Percentiles rank a stretch among this genome's conserved stretches.
Conservation (phyloP, 495 filamentous ascomycete species). For the Penicillium odoratum region DNA sequence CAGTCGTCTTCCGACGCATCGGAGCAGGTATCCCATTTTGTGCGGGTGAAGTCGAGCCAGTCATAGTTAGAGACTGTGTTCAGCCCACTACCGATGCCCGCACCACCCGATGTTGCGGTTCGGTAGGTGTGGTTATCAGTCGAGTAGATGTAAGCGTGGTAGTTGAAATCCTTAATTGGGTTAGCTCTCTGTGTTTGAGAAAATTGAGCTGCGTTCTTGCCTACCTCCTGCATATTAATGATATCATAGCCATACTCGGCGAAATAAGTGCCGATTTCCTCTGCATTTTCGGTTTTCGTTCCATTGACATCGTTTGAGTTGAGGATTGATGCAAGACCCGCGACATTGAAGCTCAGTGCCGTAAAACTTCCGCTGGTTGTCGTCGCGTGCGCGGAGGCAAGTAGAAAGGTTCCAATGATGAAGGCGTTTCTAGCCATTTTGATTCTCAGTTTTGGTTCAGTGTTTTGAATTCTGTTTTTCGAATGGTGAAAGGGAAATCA, state of each 20-base stretch:
- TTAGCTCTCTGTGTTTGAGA: not conserved
- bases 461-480: not conserved
- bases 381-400: constrained; percentile 11
- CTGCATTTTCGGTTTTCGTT: constrained; percentile 52
- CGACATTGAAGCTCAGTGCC: constrained; percentile 59
- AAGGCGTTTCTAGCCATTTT: not conserved
- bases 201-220: not conserved
- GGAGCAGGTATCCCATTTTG: constrained; percentile 58
- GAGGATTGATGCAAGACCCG: constrained; percentile 55
- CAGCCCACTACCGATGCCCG: constrained; percentile 59
- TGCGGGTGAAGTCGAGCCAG: constrained; percentile 55
- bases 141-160: constrained; percentile 57
- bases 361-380: constrained; percentile 42
- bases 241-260: constrained; percentile 54
- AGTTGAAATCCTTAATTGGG: constrained; percentile 56
- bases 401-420: not conserved
- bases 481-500: not conserved
- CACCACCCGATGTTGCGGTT: constrained; percentile 60
- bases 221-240: constrained; percentile 61
- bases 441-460: not conserved
- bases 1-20: constrained; percentile 56
- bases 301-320: constrained; percentile 54
- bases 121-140: constrained; percentile 57
- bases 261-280: constrained; percentile 49
- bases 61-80: constrained; percentile 59